phyloP scores from a whole-genome alignment of 2,329 filamentous ascomycete species.

The Monilinia fructigena region DNA sequence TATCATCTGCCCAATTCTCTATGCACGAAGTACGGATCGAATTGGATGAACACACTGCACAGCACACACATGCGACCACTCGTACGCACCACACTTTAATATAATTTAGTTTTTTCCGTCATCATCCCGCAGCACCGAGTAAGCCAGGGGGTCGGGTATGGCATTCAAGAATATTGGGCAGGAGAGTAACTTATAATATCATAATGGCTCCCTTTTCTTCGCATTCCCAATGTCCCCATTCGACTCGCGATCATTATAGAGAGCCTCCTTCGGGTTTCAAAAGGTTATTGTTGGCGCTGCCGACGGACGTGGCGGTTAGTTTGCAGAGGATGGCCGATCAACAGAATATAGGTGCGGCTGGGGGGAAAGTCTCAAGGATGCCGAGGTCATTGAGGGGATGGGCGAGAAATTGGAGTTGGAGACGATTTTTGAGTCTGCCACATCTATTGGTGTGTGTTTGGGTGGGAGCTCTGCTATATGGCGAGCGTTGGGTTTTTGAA shows the following conservation, averaged over 20 bases:
- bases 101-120: background rate
- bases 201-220: constrained; percentile 30
- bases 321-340: constrained; percentile 34
- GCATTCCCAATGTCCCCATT: constrained; percentile 31
- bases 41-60: background rate
- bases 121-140: constrained; percentile 9
- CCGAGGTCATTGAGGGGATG: constrained; percentile 28
- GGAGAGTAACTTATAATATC: background rate
- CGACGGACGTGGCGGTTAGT: constrained; percentile 30
- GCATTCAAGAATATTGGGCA: background rate
- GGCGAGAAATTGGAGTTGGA: constrained; percentile 47
- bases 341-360: constrained; percentile 24
- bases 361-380: constrained; percentile 26
- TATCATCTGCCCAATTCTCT: background rate
- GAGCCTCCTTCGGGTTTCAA: constrained; percentile 35
- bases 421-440: constrained; percentile 59
- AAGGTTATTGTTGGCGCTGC: constrained; percentile 33
- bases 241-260: constrained; percentile 34
- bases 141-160: constrained; percentile 9
- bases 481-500: constrained; percentile 76
- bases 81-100: background rate
- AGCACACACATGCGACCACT: background rate
- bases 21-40: background rate
- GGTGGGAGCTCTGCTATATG: constrained; percentile 77
- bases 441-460: constrained; percentile 71